Conservation (phyloP, 441 rosid genomes). For the Jatropha podagrica region DNA sequence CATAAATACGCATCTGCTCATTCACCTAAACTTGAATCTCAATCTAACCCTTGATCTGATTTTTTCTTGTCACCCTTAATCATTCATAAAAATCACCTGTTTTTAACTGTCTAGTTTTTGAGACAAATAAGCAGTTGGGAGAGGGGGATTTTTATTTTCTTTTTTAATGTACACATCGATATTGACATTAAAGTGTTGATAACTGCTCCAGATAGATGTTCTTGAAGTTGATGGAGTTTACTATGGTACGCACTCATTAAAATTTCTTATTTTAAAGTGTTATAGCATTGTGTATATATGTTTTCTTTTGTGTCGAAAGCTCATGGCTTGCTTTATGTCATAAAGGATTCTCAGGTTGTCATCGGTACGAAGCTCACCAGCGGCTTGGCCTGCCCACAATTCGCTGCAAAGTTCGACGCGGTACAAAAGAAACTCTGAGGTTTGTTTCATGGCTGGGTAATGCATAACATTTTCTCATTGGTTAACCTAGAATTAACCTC, state of each 20-base stretch:
- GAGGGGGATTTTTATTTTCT: too few relatives aligned
- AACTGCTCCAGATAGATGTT: conserved; percentile 74
- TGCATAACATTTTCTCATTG: neutral
- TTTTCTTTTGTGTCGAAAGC: neutral
- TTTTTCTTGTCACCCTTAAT: too few relatives aligned
- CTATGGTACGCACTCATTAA: conserved; percentile 44
- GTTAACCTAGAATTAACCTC: neutral
- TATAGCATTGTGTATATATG: neutral
- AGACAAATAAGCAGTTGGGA: neutral
- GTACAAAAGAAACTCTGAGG: conserved; percentile 88
- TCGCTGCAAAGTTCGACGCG: conserved; percentile 81
- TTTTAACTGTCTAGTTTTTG: neutral
- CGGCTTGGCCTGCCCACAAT: conserved; percentile 76
- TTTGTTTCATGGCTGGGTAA: conserved; percentile 14
- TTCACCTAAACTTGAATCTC: neutral
- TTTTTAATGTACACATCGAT: too few relatives aligned
- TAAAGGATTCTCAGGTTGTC: conserved; percentile 92
- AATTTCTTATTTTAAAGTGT: neutral
- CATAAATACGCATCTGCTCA: neutral
- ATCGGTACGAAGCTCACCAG: conserved; percentile 87
- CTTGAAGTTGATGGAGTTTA: conserved; percentile 90
- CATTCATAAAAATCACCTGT: neutral
- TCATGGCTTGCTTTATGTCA: neutral
- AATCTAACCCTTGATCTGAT: neutral
- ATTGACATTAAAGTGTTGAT: neutral